Conservation (phyloP, 768 basidiomycete species). For the Termitomyces sp. region DNA sequence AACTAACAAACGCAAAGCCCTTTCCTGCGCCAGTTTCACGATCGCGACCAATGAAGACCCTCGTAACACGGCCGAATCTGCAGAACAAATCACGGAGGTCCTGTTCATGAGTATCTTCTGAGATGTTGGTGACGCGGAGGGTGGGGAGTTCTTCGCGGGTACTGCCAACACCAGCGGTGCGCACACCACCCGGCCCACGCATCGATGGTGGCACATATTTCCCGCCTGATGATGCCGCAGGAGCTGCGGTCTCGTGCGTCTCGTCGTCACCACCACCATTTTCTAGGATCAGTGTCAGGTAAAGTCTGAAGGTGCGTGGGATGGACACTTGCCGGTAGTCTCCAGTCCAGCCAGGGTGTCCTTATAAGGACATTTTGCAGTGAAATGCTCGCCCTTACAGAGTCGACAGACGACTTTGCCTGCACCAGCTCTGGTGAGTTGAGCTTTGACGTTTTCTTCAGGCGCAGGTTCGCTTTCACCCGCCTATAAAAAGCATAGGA, state of each 20-base stretch:
- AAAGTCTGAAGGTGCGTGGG: neutral
- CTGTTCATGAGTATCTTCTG: slow-evolving; percentile 90
- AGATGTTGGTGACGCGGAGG: slow-evolving; percentile 94
- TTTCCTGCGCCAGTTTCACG: slow-evolving; percentile 92
- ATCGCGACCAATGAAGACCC: slow-evolving; percentile 94
- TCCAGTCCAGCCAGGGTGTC: slow-evolving; percentile 82
- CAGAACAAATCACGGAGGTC: slow-evolving; percentile 92
- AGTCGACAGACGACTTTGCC: slow-evolving; percentile 90
- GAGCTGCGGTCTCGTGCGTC: slow-evolving; percentile 25
- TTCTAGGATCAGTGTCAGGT: slow-evolving; percentile 14
- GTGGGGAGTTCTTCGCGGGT: slow-evolving; percentile 91
- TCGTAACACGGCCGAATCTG: slow-evolving; percentile 74
- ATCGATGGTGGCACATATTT: slow-evolving; percentile 96
- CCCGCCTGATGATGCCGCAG: slow-evolving; percentile 44
- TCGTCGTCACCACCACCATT: slow-evolving; percentile 35
- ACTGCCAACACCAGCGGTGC: slow-evolving; percentile 60
- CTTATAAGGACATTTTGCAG: slow-evolving; percentile 97
- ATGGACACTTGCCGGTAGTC: slow-evolving; percentile 39
- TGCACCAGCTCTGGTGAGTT: slow-evolving; percentile 66
- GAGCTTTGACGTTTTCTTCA: slow-evolving; percentile 61
- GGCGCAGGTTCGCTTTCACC: slow-evolving; percentile 62
- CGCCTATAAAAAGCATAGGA: slow-evolving; percentile 28
- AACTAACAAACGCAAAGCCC: slow-evolving; percentile 97
- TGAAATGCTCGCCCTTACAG: slow-evolving; percentile 97
- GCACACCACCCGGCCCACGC: slow-evolving; percentile 58